Evolutionary conservation across 2,329 filamentous ascomycete species (phyloP), one percentile per base, ranked within the genome.

Genomic region (Phoma sp.): DNA sequence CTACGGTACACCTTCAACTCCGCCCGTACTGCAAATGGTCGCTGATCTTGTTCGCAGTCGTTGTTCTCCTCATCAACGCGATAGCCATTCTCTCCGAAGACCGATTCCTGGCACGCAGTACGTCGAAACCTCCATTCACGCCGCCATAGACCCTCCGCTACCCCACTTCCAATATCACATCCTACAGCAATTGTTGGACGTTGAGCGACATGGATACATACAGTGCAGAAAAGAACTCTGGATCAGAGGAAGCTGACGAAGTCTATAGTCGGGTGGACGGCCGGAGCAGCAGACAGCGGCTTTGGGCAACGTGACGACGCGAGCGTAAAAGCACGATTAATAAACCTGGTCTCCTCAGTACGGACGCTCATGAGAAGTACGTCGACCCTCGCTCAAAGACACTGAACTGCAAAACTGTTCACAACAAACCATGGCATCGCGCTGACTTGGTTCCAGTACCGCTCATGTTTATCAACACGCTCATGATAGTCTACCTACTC

Each of bases 81-180:
- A 89, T 98, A 73, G 92, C 93, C 61, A 87, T 97, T 72, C 89
- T 98, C 63, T 96, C 92, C 68, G 93, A 96, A 85, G 92, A 96
- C 79, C 89, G 92, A 60, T 96, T 96, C 77, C 90, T 96, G 64
- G 90, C 88, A 53, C 87, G 91, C 77, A 92, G 79, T 88, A 87
- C 64, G 82, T 77, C 58, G 33, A 22, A n/a, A n/a, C 6, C 17
- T 45, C 10, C 12, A 19, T 35, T 1, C 41, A 41, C 10, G 21
- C 12, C 17, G 38, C 24, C 7, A 19, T 35, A 17, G 12, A 25
- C 17, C 29, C 39, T 24, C 51, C 40, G 32, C 36, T 32, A 37
- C 41, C 46, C 40, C 45, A 55, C 51, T 40, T 19, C 21, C 15
- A 5, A 44, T 10, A 2, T 19, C 19, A 6, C 6, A 33, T 32